A percentile compares a stretch with the other conserved stretches of the same genome.
Evolutionary conservation across 2,329 filamentous ascomycete species (phyloP).

Genomic region (Lecanosticta acicola): DNA sequence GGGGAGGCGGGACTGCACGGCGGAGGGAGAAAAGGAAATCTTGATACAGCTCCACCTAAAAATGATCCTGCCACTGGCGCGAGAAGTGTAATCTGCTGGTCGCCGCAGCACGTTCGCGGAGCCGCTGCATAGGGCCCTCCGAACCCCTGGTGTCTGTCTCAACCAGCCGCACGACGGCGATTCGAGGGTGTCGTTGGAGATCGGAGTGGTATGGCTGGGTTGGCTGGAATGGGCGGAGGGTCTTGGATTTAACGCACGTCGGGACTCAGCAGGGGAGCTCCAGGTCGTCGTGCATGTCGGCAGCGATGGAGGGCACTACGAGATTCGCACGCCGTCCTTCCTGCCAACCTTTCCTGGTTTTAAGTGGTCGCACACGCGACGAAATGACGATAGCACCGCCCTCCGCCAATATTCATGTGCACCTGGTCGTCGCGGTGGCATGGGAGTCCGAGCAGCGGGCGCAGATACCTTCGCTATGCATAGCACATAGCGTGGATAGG

Average conservation of each 20-base stretch:
- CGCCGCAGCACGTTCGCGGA: conserved; percentile 9
- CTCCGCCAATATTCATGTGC: neutral
- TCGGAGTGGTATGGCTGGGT: conserved; percentile 12
- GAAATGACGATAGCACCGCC: conserved; percentile 10
- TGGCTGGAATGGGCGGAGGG: conserved; percentile 8
- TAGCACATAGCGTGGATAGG: neutral
- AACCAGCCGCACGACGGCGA: conserved; percentile 17
- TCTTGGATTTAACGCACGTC: conserved; percentile 12
- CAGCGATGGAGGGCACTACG: neutral
- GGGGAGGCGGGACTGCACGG: conserved; percentile 1
- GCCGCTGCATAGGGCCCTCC: conserved; percentile 9
- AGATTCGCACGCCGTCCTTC: neutral
- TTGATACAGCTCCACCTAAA: conserved; percentile 8
- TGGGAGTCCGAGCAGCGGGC: conserved; percentile 4
- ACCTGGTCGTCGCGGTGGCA: conserved; percentile 2
- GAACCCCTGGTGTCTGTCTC: no score
- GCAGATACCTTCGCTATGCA: neutral
- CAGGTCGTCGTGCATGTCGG: conserved; percentile 7
- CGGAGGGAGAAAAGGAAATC: conserved; percentile 3
- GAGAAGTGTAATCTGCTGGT: conserved; percentile 16
- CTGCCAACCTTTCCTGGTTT: conserved; percentile 16
- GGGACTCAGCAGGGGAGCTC: conserved; percentile 11
- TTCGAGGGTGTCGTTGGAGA: conserved; percentile 15
- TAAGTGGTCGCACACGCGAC: conserved; percentile 13
- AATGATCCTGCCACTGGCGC: conserved; percentile 11